phyloP scores from a whole-genome alignment of 73 alveolate species.

The Paramecium octaurelia region DNA sequence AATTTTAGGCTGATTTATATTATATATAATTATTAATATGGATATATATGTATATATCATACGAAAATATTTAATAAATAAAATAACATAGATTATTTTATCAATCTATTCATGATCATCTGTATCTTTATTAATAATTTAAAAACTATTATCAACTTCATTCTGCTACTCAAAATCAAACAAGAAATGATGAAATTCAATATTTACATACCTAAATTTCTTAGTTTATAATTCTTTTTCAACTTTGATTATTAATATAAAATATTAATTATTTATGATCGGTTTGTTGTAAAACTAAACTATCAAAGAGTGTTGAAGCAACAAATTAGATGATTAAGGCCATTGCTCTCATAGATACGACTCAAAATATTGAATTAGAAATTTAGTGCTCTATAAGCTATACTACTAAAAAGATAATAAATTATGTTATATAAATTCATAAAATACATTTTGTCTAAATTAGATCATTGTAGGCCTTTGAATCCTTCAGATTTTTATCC shows the following conservation, averaged over 20 bases:
- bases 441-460: background rate
- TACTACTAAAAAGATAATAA: background rate
- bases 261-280: background rate
- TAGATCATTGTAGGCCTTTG: constrained; percentile 9
- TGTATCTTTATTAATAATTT: too few relatives aligned
- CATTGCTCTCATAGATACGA: background rate
- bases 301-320: background rate
- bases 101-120: too few relatives aligned
- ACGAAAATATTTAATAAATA: too few relatives aligned
- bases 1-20: too few relatives aligned
- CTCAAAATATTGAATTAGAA: background rate
- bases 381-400: background rate
- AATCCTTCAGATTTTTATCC: background rate
- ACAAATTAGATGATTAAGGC: background rate
- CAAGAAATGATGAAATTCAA: too few relatives aligned
- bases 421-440: background rate
- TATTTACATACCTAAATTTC: background rate
- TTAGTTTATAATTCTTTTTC: background rate
- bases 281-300: background rate
- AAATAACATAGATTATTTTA: too few relatives aligned
- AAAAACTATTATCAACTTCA: too few relatives aligned
- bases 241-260: background rate
- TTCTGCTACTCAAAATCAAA: background rate
- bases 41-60: too few relatives aligned
- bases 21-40: too few relatives aligned